These are phyloP conservation scores for Besnoitia besnoiti DNA, from an alignment of 169 alveolate genomes.

Conservation along the genomic window DNA sequence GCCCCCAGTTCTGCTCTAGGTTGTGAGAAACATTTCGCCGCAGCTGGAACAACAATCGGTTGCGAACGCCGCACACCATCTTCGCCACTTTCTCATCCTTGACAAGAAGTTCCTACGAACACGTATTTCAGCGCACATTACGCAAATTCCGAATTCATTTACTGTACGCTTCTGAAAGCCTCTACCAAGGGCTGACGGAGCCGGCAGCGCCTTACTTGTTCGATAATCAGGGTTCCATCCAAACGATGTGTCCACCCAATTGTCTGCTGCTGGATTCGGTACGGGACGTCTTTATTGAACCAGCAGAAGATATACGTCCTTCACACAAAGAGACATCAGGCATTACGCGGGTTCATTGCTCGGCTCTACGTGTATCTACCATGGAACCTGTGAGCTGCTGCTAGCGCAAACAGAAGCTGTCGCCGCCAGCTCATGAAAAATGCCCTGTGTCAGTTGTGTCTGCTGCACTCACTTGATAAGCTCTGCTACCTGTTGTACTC, in stretches of 20 bases:
- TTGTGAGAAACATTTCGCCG: conserved; percentile 64
- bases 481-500: conserved; percentile 67
- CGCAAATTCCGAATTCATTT: background rate
- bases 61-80: conserved; percentile 71
- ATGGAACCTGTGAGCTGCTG: too few species aligned
- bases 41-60: conserved; percentile 66
- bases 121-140: background rate
- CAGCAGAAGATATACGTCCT: conserved; percentile 71
- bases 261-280: conserved; percentile 66
- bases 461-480: conserved; percentile 57
- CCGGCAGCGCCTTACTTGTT: conserved; percentile 45
- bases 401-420: too few species aligned
- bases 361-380: too few species aligned
- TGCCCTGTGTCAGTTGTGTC: too few species aligned
- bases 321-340: background rate
- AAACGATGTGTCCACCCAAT: conserved; percentile 68
- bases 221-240: conserved; percentile 68
- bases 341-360: background rate
- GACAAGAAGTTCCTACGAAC: conserved; percentile 66
- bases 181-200: background rate
- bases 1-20: conserved; percentile 69
- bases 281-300: conserved; percentile 73
- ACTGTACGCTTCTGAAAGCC: background rate
- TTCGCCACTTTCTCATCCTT: conserved; percentile 66
- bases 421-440: too few species aligned